Conservation (phyloP, 371 early-diverging fungal genomes). For the Mucor velutinosus region DNA sequence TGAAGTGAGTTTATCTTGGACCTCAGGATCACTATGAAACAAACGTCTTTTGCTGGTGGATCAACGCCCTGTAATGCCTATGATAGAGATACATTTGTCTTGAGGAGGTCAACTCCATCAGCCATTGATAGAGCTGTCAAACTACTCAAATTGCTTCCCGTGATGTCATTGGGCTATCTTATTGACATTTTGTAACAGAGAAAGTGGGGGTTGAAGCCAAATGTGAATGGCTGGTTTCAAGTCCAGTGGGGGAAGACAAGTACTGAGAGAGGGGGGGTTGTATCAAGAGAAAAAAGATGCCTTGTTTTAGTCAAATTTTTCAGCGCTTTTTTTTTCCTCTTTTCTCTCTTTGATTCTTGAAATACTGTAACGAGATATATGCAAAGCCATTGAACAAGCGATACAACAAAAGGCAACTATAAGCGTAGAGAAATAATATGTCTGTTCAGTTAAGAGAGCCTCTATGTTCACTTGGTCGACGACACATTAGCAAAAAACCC, state of each 20-base stretch:
- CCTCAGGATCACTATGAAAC: too few relatives aligned
- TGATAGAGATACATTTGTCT: too few relatives aligned
- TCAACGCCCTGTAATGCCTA: too few relatives aligned
- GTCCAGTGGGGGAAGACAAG: not conserved
- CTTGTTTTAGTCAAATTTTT: not conserved
- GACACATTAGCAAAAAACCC: constrained; percentile 11
- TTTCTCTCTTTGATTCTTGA: not conserved
- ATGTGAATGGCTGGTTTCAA: not conserved
- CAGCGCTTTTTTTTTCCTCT: not conserved
- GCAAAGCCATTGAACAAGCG: not conserved
- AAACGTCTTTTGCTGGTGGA: not conserved
- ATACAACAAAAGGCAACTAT: not conserved
- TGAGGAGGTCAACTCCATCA: too few relatives aligned
- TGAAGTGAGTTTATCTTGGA: too few relatives aligned
- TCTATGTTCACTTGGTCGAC: constrained; percentile 35
- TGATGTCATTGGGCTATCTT: not conserved
- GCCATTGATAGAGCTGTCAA: too few relatives aligned
- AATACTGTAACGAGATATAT: not conserved
- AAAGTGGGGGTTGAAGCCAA: not conserved
- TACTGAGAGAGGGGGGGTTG: not conserved
- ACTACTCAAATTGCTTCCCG: not conserved
- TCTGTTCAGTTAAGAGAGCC: constrained; percentile 46
- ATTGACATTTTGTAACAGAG: not conserved
- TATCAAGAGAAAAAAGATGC: not conserved
- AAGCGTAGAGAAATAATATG: constrained; percentile 26